phyloP scores from a whole-genome alignment of 208 protist species.

The Strigomonas galati region DNA sequence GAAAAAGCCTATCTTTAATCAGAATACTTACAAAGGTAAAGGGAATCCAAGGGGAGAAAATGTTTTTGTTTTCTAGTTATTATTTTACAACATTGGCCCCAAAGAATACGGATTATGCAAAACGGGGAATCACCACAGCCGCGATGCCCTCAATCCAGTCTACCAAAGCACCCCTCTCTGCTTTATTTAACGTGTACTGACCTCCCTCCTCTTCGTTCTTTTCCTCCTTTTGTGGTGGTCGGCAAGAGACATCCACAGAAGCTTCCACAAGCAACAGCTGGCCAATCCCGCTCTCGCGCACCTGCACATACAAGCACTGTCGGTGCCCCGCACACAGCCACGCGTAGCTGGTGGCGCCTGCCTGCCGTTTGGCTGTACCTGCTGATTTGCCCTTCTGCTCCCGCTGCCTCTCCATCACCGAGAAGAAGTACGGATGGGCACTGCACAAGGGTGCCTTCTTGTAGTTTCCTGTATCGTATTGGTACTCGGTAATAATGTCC shows the following conservation, averaged over 20 bases:
- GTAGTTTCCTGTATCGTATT: slow-evolving; percentile 51
- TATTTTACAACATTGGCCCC: background rate
- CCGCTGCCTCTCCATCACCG: slow-evolving; percentile 21
- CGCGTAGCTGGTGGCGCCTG: slow-evolving; percentile 16
- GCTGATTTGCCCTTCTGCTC: background rate
- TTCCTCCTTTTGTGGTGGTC: background rate
- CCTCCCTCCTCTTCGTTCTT: background rate
- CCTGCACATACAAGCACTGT: slow-evolving; percentile 28
- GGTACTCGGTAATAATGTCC: slow-evolving; percentile 51
- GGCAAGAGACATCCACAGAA: background rate
- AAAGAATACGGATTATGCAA: background rate
- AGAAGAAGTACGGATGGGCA: background rate
- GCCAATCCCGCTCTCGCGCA: slow-evolving; percentile 49
- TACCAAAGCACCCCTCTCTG: slow-evolving; percentile 27
- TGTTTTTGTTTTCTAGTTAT: too few relatives aligned
- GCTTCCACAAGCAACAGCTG: slow-evolving; percentile 57
- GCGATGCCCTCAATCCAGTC: slow-evolving; percentile 30
- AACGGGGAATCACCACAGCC: slow-evolving; percentile 9
- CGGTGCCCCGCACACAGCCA: slow-evolving; percentile 45
- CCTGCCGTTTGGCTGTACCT: background rate
- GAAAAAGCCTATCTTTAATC: background rate
- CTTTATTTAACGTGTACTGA: background rate
- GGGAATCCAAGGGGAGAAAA: too few relatives aligned
- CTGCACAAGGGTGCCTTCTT: slow-evolving; percentile 15
- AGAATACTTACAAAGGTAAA: background rate